A percentile compares a stretch with the other conserved stretches of the same genome.
phyloP scores from a whole-genome alignment of 345 rosid species.

The Capsella bursapastoris region DNA sequence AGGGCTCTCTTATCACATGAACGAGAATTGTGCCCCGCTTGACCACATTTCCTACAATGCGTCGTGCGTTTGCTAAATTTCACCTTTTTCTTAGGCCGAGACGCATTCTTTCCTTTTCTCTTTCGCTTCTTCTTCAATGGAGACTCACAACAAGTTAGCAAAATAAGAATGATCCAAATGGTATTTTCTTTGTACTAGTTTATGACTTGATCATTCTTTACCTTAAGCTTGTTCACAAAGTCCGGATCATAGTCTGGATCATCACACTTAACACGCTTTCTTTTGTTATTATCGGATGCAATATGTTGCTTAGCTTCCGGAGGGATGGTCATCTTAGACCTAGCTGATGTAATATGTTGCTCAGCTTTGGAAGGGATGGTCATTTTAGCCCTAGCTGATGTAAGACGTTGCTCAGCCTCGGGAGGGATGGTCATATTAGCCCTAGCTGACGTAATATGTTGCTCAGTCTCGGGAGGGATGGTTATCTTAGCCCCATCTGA shows the following conservation, averaged over 20 bases:
- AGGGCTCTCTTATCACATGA: not conserved
- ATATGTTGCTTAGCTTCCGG: not conserved
- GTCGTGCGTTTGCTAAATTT: not conserved
- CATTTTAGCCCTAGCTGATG: not conserved
- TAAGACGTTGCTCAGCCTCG: slow-evolving; percentile 1
- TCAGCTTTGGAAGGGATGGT: not conserved
- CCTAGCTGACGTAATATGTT: no score
- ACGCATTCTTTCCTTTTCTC: not conserved
- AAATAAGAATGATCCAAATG: not conserved
- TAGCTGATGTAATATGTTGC: not conserved
- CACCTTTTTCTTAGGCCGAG: not conserved
- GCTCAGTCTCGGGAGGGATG: not conserved
- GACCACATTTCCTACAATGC: slow-evolving; percentile 5
- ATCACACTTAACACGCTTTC: not conserved
- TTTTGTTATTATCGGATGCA: not conserved
- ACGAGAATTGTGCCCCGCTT: not conserved
- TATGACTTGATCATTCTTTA: not conserved
- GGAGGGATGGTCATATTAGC: no score
- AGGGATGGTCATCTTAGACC: not conserved
- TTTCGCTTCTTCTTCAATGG: not conserved
- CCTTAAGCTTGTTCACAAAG: not conserved
- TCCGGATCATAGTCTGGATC: not conserved
- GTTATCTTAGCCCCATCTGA: not conserved
- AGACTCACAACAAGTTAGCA: not conserved
- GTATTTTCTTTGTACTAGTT: not conserved